Conservation (phyloP, 257 asterid genomes). For the Nicotiana obtusifolia region DNA sequence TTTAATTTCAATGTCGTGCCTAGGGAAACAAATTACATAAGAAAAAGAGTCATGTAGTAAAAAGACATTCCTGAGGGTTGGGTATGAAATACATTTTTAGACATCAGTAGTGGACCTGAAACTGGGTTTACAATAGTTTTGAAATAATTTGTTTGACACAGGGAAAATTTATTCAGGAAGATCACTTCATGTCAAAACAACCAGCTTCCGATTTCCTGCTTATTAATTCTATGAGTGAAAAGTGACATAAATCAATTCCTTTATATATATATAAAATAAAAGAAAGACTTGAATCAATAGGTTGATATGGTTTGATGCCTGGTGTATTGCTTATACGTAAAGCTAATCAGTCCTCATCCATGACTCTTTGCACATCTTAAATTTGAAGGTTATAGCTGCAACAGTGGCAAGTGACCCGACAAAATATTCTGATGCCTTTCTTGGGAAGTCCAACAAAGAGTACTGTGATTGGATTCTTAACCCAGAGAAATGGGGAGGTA, state of each 20-base stretch:
- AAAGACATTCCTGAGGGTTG: not conserved
- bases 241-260: not conserved
- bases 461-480: slow-evolving; percentile 87
- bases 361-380: not conserved
- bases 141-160: not conserved
- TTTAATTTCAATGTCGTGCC: not conserved
- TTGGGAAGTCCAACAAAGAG: slow-evolving; percentile 77
- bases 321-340: not conserved
- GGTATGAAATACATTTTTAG: not conserved
- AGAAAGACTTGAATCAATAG: not conserved
- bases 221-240: not conserved
- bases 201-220: not conserved
- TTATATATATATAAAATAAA: too few species aligned
- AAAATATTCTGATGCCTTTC: slow-evolving; percentile 77
- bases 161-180: not conserved
- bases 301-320: not conserved
- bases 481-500: slow-evolving; percentile 99
- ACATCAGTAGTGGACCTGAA: not conserved
- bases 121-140: not conserved
- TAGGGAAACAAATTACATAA: not conserved
- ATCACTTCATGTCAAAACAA: not conserved
- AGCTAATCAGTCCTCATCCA: not conserved
- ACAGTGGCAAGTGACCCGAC: slow-evolving; percentile 76
- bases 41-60: not conserved
- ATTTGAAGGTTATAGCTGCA: slow-evolving; percentile 84